Base-by-base conservation (phyloP, 2,329 filamentous ascomycete genomes). In the Dactylellina cionopaga region DNA sequence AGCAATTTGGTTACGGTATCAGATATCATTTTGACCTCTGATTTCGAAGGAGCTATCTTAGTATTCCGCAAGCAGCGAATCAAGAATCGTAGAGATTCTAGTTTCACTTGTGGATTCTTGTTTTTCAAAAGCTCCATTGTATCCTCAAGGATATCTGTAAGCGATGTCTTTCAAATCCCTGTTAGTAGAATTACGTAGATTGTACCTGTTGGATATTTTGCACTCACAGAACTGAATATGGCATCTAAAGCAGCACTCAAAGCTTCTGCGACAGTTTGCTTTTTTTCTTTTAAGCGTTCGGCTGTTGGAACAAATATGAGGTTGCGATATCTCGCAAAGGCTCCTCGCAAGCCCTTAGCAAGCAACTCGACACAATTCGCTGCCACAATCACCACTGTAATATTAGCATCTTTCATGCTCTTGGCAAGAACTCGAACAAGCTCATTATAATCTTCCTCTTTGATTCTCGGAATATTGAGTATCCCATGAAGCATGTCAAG, bases 371-470 rank as follows among this genome's bases (percentile, higher is more conserved):
- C 90, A 80, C 94, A 96, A 77, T 96, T 93, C 1, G 94, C 95
- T 4, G 96, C 94, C 75, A 95, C 89, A 1, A 90, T 95, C 17
- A 97, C 95, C 51, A 98, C 95, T 3, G 92, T 90, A 76, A 99
- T 90, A 79, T 99, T 99, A 77, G 96, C 95, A 77, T 99, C 96
- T 81, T 99, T 99, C 95, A 99, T 99, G 77, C 88, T 92, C 81
- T 98, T 99, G 44, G 95, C 94, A 60, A 98, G 85, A 2, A 88
- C 89, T 72, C 91, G 87, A 63, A 91, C 88, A 76, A 98, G 85
- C 77, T 98, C 94, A 79, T 89, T 87, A 78, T 92, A 98, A 60
- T 92, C 90, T 5, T 88, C 91, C 76, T 98, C 94, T 80, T 96
- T 96, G 80, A 99, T 96, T 74, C 90, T 87, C 11, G 94, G 92